Base-by-base conservation (phyloP, 1,139 yeast species). In the Spathaspora sp. region DNA sequence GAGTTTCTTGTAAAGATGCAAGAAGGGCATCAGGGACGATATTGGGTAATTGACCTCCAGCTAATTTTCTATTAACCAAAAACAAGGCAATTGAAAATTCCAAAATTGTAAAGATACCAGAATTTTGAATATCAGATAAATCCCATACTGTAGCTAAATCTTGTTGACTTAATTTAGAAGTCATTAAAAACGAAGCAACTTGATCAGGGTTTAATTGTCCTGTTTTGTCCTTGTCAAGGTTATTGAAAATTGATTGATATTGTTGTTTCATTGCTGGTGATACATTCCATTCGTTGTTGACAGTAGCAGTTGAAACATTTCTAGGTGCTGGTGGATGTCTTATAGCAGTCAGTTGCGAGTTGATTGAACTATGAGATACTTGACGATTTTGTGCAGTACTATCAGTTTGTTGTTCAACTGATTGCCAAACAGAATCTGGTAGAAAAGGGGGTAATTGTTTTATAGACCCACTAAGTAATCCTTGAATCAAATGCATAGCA, bases 31-130 rank as follows among this genome's bases (percentile, higher is more conserved):
- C 78, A 3, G 89, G 88, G 40, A 82, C 78, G 8, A 81, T 75
- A 54, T 82, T 80, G 2, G 99, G 99, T 53, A 93, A 74, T 24
- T 78, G 81, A 39, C 76, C 75, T 15, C 98, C 98, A 2, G 87
- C 77, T 50, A 90, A 73, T 57, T 81, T 86, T 65, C 84, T 89
- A 65, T 90, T 95, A 10, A 93, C 95, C 56, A 93, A 78, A 61
- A 86, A 93, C 86, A 93, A 86, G 11, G 99, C 98, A 60, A 93
- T 86, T 2, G 95, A 83, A 65, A 95, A 93, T 64, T 93, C 99
- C 51, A 81, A 72, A 59, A 80, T 84, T 38, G 89, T 78, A 59
- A 95, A 89, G 43, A 79, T 78, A 31, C 97, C 98, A 40, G 90
- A 82, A 64, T 90, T 89, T 56, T 89, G 88, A 51, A 90, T 78